These are phyloP conservation scores for Arctostaphylos glauca DNA, from an alignment of 148 eudicot genomes.

Conservation along the genomic window DNA sequence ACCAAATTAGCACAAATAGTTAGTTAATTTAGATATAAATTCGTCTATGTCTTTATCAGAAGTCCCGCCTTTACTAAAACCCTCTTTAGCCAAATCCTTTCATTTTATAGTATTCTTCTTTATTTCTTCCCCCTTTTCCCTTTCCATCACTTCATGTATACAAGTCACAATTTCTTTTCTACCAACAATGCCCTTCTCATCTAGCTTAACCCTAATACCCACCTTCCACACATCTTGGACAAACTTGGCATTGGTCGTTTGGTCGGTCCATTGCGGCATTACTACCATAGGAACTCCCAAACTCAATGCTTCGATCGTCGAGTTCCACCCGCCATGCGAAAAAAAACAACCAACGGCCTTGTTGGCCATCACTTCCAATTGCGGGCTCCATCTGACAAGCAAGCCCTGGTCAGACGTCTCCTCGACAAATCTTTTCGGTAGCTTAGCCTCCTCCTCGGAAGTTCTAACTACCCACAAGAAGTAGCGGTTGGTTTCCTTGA, in stretches of 20 bases:
- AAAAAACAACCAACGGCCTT: conserved; percentile 42
- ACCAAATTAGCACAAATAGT: neutral
- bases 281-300: conserved; percentile 45
- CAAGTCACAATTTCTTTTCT: conserved; percentile 36
- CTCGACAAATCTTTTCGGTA: conserved; percentile 18
- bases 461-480: conserved; percentile 42
- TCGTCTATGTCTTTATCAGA: conserved; percentile 38
- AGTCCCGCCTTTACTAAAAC: conserved; percentile 38
- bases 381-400: conserved; percentile 36
- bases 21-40: conserved; percentile 28
- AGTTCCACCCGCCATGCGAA: conserved; percentile 53
- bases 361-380: conserved; percentile 36
- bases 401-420: conserved; percentile 27
- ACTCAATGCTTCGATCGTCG: conserved; percentile 32
- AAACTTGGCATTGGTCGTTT: conserved; percentile 44
- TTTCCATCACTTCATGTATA: conserved; percentile 41
- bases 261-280: conserved; percentile 57
- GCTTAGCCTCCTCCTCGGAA: conserved; percentile 28
- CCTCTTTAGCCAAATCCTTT: conserved; percentile 38
- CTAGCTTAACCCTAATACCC: conserved; percentile 40
- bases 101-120: conserved; percentile 30
- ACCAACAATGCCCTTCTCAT: conserved; percentile 32
- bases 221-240: conserved; percentile 49
- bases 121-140: conserved; percentile 34
- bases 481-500: conserved; percentile 17